A percentile compares a stretch with the other conserved stretches of the same genome.
Conservation (phyloP, 1,284 basidiomycete genomes). For the Apiotrichum akiyoshidainum region DNA sequence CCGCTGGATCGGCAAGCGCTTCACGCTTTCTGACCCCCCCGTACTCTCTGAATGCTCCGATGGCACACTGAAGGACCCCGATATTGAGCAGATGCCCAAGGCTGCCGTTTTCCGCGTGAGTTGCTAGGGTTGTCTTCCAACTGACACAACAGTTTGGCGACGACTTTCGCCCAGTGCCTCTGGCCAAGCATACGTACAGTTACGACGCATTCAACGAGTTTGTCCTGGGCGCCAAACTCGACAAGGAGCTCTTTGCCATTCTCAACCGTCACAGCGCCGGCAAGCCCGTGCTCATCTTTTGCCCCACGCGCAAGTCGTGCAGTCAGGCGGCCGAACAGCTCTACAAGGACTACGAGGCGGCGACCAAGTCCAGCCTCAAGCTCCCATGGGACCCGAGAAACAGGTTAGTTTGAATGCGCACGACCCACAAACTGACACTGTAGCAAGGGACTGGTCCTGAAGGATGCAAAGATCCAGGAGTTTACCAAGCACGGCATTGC, state of each 20-base stretch:
- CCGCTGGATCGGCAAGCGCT: slow-evolving; percentile 64
- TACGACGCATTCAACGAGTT: slow-evolving; percentile 70
- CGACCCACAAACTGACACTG: background rate
- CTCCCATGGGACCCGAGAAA: slow-evolving; percentile 64
- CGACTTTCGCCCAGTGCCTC: slow-evolving; percentile 78
- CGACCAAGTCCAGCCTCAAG: slow-evolving; percentile 54
- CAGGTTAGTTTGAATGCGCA: slow-evolving; percentile 52
- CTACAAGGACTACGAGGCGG: slow-evolving; percentile 65
- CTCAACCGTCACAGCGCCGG: slow-evolving; percentile 67
- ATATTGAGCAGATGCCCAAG: slow-evolving; percentile 47
- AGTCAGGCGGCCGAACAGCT: slow-evolving; percentile 66
- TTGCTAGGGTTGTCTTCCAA: background rate
- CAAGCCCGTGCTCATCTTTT: slow-evolving; percentile 81
- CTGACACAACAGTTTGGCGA: slow-evolving; percentile 71
- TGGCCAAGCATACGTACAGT: slow-evolving; percentile 68
- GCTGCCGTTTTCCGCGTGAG: slow-evolving; percentile 71
- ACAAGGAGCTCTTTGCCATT: slow-evolving; percentile 67
- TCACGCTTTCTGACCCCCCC: too few relatives aligned
- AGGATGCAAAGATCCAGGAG: slow-evolving; percentile 33
- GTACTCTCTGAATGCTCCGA: too few relatives aligned
- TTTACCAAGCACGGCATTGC: slow-evolving; percentile 51
- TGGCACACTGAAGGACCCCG: background rate
- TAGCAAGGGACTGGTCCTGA: slow-evolving; percentile 20
- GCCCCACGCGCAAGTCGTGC: slow-evolving; percentile 69
- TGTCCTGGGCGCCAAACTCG: slow-evolving; percentile 67